Percentiles rank a stretch among this genome's conserved stretches.
Conservation (phyloP, 306 rosid genomes). For the Potentilla sterilis region DNA sequence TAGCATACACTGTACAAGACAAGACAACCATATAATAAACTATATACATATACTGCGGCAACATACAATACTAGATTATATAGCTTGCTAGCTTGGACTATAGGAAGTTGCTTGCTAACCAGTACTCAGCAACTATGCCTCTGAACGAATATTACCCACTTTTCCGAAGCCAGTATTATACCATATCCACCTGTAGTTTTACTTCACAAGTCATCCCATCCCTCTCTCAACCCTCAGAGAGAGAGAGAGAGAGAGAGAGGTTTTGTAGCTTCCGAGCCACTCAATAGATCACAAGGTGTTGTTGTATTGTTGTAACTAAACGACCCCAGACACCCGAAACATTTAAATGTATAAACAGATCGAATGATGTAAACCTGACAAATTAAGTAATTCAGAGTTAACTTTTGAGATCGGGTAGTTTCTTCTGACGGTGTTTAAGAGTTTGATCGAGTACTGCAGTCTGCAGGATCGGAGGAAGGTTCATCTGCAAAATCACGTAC, state of each 20-base stretch:
- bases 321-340: slow-evolving; percentile 20
- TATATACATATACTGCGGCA: not conserved
- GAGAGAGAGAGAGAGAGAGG: slow-evolving; percentile 9
- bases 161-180: slow-evolving; percentile 10
- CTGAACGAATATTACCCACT: slow-evolving; percentile 24
- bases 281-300: slow-evolving; percentile 29
- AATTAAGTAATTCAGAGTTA: no score
- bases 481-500: not conserved
- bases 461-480: not conserved
- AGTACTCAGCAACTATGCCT: slow-evolving; percentile 28
- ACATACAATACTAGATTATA: not conserved
- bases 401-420: not conserved
- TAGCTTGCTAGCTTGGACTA: slow-evolving; percentile 28
- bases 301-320: slow-evolving; percentile 23
- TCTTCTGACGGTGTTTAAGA: not conserved
- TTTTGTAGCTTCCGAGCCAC: slow-evolving; percentile 37
- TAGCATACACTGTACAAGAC: slow-evolving; percentile 8
- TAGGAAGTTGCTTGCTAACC: slow-evolving; percentile 21
- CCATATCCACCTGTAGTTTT: slow-evolving; percentile 14
- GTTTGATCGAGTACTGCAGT: not conserved
- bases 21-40: slow-evolving; percentile 9
- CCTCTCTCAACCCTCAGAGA: not conserved
- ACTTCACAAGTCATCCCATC: slow-evolving; percentile 22
- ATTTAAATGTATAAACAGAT: not conserved
- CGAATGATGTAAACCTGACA: no score